A percentile compares a stretch with the other conserved stretches of the same genome.
These are phyloP conservation scores for Zygoascus meyerae DNA, from an alignment of 1,139 yeast genomes.

Conservation along the genomic window DNA sequence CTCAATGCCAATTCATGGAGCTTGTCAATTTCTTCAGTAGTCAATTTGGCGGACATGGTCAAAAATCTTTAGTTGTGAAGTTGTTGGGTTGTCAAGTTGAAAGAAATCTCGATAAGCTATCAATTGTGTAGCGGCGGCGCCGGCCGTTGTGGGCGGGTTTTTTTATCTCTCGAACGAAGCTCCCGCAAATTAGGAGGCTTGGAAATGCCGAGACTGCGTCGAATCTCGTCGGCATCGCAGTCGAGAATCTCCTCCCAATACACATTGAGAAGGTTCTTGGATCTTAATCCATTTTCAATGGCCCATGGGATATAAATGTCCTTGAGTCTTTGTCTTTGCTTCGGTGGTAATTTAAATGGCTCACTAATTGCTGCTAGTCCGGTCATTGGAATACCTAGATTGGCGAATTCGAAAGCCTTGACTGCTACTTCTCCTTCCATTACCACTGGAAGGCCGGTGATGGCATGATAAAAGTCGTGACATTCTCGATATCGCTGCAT, in stretches of 20 bases:
- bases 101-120: no score
- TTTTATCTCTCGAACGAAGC: slow-evolving; percentile 41
- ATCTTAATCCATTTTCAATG: slow-evolving; percentile 59
- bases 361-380: slow-evolving; percentile 87
- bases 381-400: slow-evolving; percentile 93
- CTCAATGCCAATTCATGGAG: slow-evolving; percentile 15
- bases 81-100: not conserved
- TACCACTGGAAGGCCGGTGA: slow-evolving; percentile 83
- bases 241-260: slow-evolving; percentile 89
- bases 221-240: slow-evolving; percentile 63
- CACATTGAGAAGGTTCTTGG: slow-evolving; percentile 76
- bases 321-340: slow-evolving; percentile 43
- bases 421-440: slow-evolving; percentile 95
- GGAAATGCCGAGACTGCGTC: slow-evolving; percentile 63
- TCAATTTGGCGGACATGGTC: not conserved
- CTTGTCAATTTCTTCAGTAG: slow-evolving; percentile 13
- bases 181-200: slow-evolving; percentile 74
- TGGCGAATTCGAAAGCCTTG: slow-evolving; percentile 86
- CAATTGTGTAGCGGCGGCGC: no score
- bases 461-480: slow-evolving; percentile 93
- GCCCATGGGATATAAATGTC: slow-evolving; percentile 89
- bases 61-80: not conserved
- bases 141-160: not conserved
- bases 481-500: slow-evolving; percentile 93
- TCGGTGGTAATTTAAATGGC: slow-evolving; percentile 62